Base-by-base conservation (phyloP, 2,329 filamentous ascomycete genomes). In the Alternaria ventricosa region DNA sequence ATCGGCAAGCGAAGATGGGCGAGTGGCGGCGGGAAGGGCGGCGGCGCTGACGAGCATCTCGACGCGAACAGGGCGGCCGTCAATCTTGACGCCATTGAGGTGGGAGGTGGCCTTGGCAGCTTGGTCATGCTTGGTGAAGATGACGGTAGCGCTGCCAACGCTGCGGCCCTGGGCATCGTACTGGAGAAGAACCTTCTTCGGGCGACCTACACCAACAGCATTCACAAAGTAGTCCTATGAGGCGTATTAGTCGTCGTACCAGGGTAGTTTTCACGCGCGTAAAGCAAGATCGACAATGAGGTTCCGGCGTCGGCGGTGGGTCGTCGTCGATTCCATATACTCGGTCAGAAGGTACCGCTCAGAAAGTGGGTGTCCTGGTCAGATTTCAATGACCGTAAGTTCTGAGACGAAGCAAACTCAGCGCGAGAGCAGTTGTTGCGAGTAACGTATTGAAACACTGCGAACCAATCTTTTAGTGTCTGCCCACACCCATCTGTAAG, bases 141-240 rank as follows among this genome's bases (percentile, higher is more conserved):
- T 90, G 73, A 99, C 92, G 58, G 93, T 96, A 74, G 94, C 94
- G 78, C 95, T 93, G 71, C 96, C 96, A 78, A 94, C 92, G 87
- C 94, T 97, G 72, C 90, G 88, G 69, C 95, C 95, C 79, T 92
- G 93, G 69, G 95, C 93, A 75, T 95, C 96, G 83, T 99, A 99
- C 55, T 92, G 93, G 75, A 99, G 86, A 73, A 96, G 90, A 69
- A 96, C 93, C 82, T 88, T 91, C 87, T 96, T 97, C 83, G 98
- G 92, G 68, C 92, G 88, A 72, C 94, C 95, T 80, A 97, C 90
- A 71, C 93, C 93, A 81, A 97, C 89, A 75, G 92, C 91, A 78
- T 93, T 91, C 78, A 87, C 84, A 82, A 99, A 98, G 83, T 98
- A 99, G 85, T 99, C 96, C 96, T 99, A 93, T 85, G 84, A 82